Conservation (phyloP, 148 eudicot species). For the Camellia lanceoleosa region DNA sequence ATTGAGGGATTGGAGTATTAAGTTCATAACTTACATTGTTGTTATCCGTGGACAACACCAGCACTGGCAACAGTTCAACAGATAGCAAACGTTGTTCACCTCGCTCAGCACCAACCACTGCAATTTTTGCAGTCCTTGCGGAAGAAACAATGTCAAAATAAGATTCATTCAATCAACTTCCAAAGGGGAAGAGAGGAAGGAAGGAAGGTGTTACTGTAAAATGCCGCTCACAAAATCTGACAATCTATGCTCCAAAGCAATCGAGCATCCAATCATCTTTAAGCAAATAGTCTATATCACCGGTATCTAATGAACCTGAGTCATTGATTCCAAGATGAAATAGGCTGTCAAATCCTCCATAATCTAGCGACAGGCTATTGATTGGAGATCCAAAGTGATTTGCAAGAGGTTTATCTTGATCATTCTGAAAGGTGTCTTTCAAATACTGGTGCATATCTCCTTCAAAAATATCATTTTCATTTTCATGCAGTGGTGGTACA, state of each 20-base stretch:
- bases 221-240: constrained; percentile 23
- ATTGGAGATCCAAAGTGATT: constrained; percentile 53
- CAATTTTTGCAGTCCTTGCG: constrained; percentile 2
- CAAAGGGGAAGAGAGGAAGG: background rate
- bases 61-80: background rate
- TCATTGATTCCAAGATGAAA: constrained; percentile 38
- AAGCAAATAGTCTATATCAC: constrained; percentile 37
- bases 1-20: background rate
- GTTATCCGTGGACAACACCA: constrained; percentile 6
- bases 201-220: background rate
- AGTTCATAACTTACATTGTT: constrained; percentile 13
- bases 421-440: constrained; percentile 37
- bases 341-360: constrained; percentile 40
- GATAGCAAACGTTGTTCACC: background rate
- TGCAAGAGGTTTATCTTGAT: constrained; percentile 42
- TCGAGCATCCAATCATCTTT: constrained; percentile 47
- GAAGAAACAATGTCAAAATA: background rate
- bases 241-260: constrained; percentile 55
- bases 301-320: constrained; percentile 26
- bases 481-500: constrained; percentile 22
- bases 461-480: constrained; percentile 38
- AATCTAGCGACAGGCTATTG: constrained; percentile 44
- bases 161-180: background rate
- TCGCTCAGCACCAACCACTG: background rate
- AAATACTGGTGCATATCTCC: constrained; percentile 34